Conservation (phyloP, 495 filamentous ascomycete species). For the Penicillium bialowiezense region DNA sequence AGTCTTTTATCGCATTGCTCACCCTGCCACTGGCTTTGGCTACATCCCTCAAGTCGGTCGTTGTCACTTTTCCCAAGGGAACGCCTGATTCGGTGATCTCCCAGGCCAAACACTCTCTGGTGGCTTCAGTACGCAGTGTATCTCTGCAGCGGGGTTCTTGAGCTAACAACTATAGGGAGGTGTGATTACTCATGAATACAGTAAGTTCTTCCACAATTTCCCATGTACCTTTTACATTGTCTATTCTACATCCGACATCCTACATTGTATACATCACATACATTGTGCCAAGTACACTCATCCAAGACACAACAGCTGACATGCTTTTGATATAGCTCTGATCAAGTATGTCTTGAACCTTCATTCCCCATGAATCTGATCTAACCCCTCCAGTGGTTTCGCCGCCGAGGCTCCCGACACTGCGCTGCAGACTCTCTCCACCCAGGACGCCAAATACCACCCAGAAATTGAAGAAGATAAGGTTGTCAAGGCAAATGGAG, state of each 20-base stretch:
- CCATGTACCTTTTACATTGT: too few species aligned
- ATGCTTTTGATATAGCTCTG: slow-evolving; percentile 33
- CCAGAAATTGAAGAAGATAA: slow-evolving; percentile 76
- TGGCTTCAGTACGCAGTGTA: slow-evolving; percentile 54
- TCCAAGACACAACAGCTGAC: slow-evolving; percentile 13
- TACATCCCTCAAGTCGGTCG: slow-evolving; percentile 64
- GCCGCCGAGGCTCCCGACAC: slow-evolving; percentile 67
- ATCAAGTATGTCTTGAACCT: slow-evolving; percentile 41
- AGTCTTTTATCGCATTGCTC: slow-evolving; percentile 43
- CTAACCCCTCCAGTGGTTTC: slow-evolving; percentile 61
- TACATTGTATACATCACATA: too few species aligned
- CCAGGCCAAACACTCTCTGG: slow-evolving; percentile 67
- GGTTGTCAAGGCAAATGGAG: slow-evolving; percentile 47
- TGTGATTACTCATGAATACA: slow-evolving; percentile 52
- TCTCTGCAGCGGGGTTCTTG: too few species aligned
- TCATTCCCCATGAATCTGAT: background rate
- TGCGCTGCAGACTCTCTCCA: slow-evolving; percentile 66
- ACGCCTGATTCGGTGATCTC: slow-evolving; percentile 68
- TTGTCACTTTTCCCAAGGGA: slow-evolving; percentile 71
- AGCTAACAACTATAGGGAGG: slow-evolving; percentile 22
- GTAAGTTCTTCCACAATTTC: too few species aligned
- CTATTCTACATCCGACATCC: too few species aligned
- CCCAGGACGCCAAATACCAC: slow-evolving; percentile 59
- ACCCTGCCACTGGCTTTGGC: slow-evolving; percentile 55
- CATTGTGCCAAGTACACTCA: too few species aligned